phyloP scores from a whole-genome alignment of 352 stramenopile species.

The Phytophthora palmivora region DNA sequence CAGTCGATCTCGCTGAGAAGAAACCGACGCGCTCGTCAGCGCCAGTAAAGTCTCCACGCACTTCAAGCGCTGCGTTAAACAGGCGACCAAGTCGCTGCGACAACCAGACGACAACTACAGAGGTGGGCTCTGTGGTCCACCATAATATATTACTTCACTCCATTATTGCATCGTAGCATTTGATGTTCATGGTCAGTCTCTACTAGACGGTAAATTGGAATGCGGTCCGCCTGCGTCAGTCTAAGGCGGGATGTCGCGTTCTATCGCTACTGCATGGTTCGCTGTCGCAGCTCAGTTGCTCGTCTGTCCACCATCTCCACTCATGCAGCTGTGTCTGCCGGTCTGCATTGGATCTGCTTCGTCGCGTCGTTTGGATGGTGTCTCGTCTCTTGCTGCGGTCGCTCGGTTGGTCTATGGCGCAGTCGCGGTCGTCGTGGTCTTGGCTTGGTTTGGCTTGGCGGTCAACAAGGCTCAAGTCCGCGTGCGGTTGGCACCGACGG shows the following conservation, averaged over 20 bases:
- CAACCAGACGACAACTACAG: slow-evolving; percentile 30
- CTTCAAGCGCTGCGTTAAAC: slow-evolving; percentile 36
- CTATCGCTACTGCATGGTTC: slow-evolving; percentile 17
- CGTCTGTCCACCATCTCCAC: too few relatives aligned
- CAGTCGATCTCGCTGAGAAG: slow-evolving; percentile 18
- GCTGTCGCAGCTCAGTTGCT: too few relatives aligned
- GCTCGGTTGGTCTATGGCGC: too few relatives aligned
- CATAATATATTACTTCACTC: slow-evolving; percentile 16
- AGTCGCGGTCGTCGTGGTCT: too few relatives aligned
- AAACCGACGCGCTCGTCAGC: slow-evolving; percentile 7
- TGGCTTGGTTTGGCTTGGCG: background rate
- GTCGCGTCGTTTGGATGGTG: too few relatives aligned
- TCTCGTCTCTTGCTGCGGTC: too few relatives aligned
- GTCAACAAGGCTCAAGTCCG: slow-evolving; percentile 1
- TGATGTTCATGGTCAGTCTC: slow-evolving; percentile 6
- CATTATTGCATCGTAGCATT: slow-evolving; percentile 15
- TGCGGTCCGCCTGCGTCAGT: slow-evolving; percentile 26
- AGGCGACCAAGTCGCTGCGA: slow-evolving; percentile 14
- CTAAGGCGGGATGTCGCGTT: slow-evolving; percentile 26
- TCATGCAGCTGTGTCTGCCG: too few relatives aligned
- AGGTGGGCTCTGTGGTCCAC: slow-evolving; percentile 24
- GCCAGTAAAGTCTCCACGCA: slow-evolving; percentile 15
- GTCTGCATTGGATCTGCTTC: too few relatives aligned
- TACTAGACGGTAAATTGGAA: slow-evolving; percentile 31
- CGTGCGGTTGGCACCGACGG: slow-evolving; percentile 17